phyloP scores from a whole-genome alignment of 1,284 basidiomycete genomes.

The Schizophyllum commune region DNA sequence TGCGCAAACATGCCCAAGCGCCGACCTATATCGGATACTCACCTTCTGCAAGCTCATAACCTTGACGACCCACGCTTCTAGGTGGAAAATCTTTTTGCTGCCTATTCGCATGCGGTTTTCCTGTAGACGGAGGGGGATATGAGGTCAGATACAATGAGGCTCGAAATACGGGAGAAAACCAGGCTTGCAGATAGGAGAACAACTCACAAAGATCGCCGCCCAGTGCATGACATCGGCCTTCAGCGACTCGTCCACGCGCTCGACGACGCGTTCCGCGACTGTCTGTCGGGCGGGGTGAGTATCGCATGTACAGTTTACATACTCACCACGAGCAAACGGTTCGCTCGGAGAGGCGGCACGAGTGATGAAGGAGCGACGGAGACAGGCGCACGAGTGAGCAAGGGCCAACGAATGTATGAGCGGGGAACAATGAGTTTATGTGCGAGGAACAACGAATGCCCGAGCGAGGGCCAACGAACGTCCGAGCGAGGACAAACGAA shows the following conservation, averaged over 20 bases:
- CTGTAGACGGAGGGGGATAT: conserved; percentile 31
- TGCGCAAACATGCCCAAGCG: too few species aligned
- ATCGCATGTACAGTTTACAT: too few species aligned
- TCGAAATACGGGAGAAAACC: not conserved
- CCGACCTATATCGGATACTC: conserved; percentile 8
- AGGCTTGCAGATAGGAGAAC: not conserved
- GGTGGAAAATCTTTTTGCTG: conserved; percentile 92
- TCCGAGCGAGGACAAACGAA: too few species aligned
- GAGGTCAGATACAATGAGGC: not conserved
- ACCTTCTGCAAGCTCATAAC: conserved; percentile 78
- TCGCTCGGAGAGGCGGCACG: too few species aligned
- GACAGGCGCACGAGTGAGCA: too few species aligned
- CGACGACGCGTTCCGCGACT: conserved; percentile 79
- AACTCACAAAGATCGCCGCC: conserved; percentile 89
- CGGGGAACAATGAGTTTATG: too few species aligned
- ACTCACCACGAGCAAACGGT: too few species aligned
- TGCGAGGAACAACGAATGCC: too few species aligned
- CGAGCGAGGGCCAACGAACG: too few species aligned
- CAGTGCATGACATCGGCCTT: conserved; percentile 92
- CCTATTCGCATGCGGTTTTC: conserved; percentile 87
- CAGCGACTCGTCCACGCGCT: conserved; percentile 80
- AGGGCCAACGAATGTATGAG: too few species aligned
- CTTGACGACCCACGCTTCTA: conserved; percentile 90
- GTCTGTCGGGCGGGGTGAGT: conserved; percentile 52
- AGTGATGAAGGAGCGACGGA: conserved; percentile 1